Conservation (phyloP, 2,329 filamentous ascomycete genomes). For the Botrytis deweyae region DNA sequence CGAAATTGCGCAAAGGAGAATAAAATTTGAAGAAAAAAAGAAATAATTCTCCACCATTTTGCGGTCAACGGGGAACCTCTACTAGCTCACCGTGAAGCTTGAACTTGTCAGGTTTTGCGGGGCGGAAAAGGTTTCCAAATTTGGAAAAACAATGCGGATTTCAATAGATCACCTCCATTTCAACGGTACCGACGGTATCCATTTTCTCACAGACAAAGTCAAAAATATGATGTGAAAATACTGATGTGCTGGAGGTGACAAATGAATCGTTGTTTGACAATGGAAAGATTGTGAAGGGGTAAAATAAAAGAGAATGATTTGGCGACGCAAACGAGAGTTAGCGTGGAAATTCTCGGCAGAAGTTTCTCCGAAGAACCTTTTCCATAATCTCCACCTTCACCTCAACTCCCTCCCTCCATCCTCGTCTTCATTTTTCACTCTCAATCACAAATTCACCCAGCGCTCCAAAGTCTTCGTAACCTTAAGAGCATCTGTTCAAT, state of each 20-base stretch:
- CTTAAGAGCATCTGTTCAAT: neutral
- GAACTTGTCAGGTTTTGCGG: constrained; percentile 5
- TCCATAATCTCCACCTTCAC: neutral
- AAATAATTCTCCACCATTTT: constrained; percentile 8
- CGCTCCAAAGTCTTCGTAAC: neutral
- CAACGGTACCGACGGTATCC: neutral
- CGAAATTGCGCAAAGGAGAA: constrained; percentile 1
- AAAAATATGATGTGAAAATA: neutral
- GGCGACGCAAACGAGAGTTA: constrained; percentile 8
- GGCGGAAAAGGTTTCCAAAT: constrained; percentile 6
- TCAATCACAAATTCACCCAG: neutral
- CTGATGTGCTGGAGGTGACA: neutral
- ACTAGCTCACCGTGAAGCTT: constrained; percentile 5
- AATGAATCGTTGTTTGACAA: neutral
- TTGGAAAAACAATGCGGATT: constrained; percentile 14
- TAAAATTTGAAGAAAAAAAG: constrained; percentile 11
- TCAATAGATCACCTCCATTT: neutral
- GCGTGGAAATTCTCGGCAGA: neutral
- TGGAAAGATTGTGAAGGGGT: neutral
- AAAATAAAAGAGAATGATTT: constrained; percentile 1
- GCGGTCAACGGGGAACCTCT: constrained; percentile 11
- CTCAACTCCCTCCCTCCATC: neutral
- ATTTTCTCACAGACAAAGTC: neutral
- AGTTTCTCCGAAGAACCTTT: neutral
- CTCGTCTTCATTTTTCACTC: neutral